phyloP scores from a whole-genome alignment of 208 protist species.

The Hexamita inflata region DNA sequence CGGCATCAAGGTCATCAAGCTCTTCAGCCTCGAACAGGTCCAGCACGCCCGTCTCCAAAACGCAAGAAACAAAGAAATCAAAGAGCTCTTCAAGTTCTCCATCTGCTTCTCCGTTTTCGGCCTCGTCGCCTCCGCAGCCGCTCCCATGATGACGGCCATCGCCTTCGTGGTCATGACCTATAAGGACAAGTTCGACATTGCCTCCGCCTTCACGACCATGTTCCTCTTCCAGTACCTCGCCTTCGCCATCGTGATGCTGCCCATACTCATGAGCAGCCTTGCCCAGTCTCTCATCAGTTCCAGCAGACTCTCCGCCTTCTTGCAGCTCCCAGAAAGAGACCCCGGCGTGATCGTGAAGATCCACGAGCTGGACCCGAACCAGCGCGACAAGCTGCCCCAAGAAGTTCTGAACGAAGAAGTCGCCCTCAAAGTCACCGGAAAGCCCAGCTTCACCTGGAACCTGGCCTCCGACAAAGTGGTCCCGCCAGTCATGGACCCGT shows the following conservation, averaged over 20 bases:
- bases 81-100: background rate
- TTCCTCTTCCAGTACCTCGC: slow-evolving; percentile 16
- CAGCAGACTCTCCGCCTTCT: slow-evolving; percentile 23
- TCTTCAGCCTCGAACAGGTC: slow-evolving; percentile 51
- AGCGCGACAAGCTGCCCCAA: background rate
- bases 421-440: background rate
- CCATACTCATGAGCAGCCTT: background rate
- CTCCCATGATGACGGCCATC: slow-evolving; percentile 21
- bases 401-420: background rate
- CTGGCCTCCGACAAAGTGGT: background rate
- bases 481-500: slow-evolving; percentile 8
- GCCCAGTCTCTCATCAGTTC: slow-evolving; percentile 7
- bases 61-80: slow-evolving; percentile 23
- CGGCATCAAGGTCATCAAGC: slow-evolving; percentile 54
- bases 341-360: background rate
- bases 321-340: slow-evolving; percentile 5
- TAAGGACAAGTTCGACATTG: background rate
- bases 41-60: slow-evolving; percentile 39
- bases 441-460: slow-evolving; percentile 15
- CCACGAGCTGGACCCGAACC: no score
- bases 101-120: background rate
- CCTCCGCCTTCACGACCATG: slow-evolving; percentile 5
- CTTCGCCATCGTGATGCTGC: background rate
- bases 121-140: background rate
- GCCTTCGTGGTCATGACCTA: slow-evolving; percentile 9